Base-by-base conservation (phyloP, 2,329 filamentous ascomycete species). In the Lasiodiplodia gonubiensis region DNA sequence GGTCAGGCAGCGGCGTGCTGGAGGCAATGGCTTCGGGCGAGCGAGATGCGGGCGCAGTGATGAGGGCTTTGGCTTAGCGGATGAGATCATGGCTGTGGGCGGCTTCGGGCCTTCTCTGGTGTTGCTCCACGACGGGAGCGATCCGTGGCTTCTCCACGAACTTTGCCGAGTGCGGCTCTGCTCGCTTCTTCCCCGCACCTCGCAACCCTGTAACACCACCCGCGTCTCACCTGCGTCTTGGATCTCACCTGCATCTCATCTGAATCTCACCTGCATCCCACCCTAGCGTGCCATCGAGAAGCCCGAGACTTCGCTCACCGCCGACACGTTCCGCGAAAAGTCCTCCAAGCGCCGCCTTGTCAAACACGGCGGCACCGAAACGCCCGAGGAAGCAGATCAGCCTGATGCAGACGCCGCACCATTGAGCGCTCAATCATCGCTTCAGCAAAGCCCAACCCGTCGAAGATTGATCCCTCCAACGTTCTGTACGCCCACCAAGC, bases 21-120 rank as follows among this genome's bases (percentile, higher is more conserved):
- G 11, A n/a, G 42, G 7, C 16, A 23, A 37, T 35, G 33, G 52
- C 10, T 8, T n/a, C 23, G 21, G n/a, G 42, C 42, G 25, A 33
- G 12, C 7, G 25, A 35, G 42, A 18, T 18, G 6, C n/a, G 42
- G 46, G n/a, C 42, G 59, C 4, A 7, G 59, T 6, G 59, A 55
- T 7, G 30, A 14, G 5, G 3, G 39, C 27, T 23, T 8, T 11
- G 18, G 42, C 12, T 11, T 12, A 18, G 35, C 18, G 25, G 11
- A n/a, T 35, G 57, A 33, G 57, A 42, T 51, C 42, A 51, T 51
- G 59, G 39, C 46, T 33, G 42, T 10, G 16, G 23, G 55, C 37
- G 27, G 30, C 18, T 23, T 63, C 59, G 59, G 59, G 42, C 59
- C 59, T 23, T 63, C 46, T 63, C 18, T 49, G 59, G 59, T 63